These are phyloP conservation scores for Nematocida sp. DNA, from an alignment of 371 early-diverging fungal genomes.

Conservation along the genomic window DNA sequence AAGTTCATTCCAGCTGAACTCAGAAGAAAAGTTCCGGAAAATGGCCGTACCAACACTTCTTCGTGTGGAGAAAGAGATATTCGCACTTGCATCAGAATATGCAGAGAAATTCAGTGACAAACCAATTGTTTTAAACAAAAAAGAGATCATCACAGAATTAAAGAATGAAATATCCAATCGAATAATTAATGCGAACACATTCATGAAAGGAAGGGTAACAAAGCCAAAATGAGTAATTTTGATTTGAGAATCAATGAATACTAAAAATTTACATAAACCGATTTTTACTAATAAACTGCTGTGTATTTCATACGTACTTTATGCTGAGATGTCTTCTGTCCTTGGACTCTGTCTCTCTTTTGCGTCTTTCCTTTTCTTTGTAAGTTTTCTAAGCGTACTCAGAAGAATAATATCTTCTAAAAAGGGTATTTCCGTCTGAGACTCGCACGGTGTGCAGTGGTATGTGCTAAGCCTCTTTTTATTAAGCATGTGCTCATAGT, in stretches of 20 bases:
- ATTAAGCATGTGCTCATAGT: constrained; percentile 54
- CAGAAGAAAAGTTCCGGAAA: constrained; percentile 82
- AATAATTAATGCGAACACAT: constrained; percentile 67
- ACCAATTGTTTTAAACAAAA: constrained; percentile 21
- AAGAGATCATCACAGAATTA: constrained; percentile 45
- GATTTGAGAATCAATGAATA: no score
- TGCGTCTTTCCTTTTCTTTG: neutral
- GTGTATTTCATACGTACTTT: no score
- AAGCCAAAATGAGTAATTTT: neutral
- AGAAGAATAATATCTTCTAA: constrained; percentile 33
- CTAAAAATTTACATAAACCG: no score
- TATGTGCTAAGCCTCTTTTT: constrained; percentile 29
- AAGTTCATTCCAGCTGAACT: constrained; percentile 76
- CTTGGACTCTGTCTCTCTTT: neutral
- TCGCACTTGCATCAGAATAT: constrained; percentile 61
- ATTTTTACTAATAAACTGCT: no score
- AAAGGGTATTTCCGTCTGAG: constrained; percentile 29
- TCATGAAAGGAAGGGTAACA: constrained; percentile 51
- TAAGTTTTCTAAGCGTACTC: constrained; percentile 6
- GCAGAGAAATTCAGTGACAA: constrained; percentile 46
- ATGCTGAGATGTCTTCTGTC: neutral
- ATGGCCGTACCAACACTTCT: constrained; percentile 77
- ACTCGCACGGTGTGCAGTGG: constrained; percentile 42
- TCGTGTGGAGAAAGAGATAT: constrained; percentile 74
- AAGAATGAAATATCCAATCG: constrained; percentile 62